Conservation (phyloP, 2,329 filamentous ascomycete species). For the Arthrobotrys conoides region DNA sequence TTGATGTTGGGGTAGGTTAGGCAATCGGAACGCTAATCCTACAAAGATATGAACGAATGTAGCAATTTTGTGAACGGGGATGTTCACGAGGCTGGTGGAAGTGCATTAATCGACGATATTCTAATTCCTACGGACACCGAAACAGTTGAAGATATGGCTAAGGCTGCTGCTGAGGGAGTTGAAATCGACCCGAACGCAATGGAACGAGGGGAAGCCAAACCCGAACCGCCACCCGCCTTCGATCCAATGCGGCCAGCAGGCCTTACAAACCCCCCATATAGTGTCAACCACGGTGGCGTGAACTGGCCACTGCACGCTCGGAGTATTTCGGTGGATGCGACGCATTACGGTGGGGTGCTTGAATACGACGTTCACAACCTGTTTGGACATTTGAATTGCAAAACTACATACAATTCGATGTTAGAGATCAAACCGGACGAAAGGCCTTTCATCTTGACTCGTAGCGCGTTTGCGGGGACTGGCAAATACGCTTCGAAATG, state of each 20-base stretch:
- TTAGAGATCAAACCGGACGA: constrained; percentile 72
- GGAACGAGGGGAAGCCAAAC: constrained; percentile 77
- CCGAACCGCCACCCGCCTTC: constrained; percentile 76
- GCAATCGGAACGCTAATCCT: neutral
- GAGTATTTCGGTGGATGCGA: constrained; percentile 82
- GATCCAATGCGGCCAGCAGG: constrained; percentile 79
- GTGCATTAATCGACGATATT: constrained; percentile 77
- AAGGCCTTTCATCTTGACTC: constrained; percentile 85
- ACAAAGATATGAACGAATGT: constrained; percentile 56
- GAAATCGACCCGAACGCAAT: constrained; percentile 8
- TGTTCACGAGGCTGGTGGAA: constrained; percentile 69
- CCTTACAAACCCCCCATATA: constrained; percentile 81
- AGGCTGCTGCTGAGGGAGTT: constrained; percentile 41
- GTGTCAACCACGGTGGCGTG: constrained; percentile 76
- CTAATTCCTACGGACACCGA: constrained; percentile 81
- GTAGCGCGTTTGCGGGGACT: constrained; percentile 82
- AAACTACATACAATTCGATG: constrained; percentile 72
- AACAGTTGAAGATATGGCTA: constrained; percentile 52
- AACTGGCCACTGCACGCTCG: constrained; percentile 77
- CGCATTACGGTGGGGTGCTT: constrained; percentile 77
- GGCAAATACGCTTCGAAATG: constrained; percentile 69
- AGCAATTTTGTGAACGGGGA: constrained; percentile 71
- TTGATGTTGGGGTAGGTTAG: neutral
- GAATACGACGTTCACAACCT: constrained; percentile 89
- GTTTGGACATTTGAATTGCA: constrained; percentile 80